Conservation (phyloP, 192 early-diverging fungal genomes). For the Rhizophagus clarus region DNA sequence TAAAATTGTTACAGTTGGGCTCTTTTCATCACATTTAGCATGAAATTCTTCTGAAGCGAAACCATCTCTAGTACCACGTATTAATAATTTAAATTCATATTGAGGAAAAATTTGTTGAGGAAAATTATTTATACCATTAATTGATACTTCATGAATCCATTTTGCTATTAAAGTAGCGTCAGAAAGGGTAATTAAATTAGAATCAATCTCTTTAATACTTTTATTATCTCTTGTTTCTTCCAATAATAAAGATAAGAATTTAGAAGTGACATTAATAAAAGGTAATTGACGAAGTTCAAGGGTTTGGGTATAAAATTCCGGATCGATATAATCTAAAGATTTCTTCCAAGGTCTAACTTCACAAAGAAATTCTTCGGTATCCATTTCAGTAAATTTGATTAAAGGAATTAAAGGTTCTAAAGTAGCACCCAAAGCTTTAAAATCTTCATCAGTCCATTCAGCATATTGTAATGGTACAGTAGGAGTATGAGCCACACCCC, state of each 20-base stretch:
- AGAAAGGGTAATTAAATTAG: neutral
- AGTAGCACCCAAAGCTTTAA: neutral
- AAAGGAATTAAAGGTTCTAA: neutral
- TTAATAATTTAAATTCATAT: neutral
- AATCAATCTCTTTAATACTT: neutral
- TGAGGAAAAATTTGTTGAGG: neutral
- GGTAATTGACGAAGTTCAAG: neutral
- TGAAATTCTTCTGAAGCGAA: conserved; percentile 2
- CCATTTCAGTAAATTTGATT: neutral
- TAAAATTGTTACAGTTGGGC: neutral
- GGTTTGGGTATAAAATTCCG: neutral
- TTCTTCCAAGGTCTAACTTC: neutral
- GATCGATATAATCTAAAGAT: neutral
- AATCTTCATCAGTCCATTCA: neutral
- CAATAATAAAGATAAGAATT: neutral
- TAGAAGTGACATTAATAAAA: neutral
- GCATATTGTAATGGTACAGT: neutral
- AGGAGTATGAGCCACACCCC: neutral
- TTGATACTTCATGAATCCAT: neutral
- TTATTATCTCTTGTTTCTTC: neutral
- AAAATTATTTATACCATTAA: neutral
- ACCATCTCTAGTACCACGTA: neutral
- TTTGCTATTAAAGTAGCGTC: neutral
- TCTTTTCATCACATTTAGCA: neutral
- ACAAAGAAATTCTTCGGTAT: neutral